phyloP scores from a whole-genome alignment of 371 early-diverging fungal genomes.

The Syncephalastrum monosporum region DNA sequence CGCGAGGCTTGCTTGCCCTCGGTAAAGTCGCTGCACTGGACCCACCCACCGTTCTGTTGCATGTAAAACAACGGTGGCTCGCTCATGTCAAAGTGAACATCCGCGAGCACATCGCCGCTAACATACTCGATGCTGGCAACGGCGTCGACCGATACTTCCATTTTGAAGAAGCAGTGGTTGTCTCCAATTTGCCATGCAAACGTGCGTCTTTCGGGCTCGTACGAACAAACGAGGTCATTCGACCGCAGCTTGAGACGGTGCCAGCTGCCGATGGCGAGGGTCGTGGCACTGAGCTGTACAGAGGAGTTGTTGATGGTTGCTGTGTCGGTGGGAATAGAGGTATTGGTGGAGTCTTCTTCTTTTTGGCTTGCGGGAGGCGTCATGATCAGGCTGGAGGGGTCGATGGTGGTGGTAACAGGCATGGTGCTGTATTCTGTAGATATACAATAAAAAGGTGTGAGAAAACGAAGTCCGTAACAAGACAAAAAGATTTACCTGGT shows the following conservation, averaged over 20 bases:
- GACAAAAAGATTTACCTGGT: slow-evolving; percentile 8
- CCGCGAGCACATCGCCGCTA: slow-evolving; percentile 44
- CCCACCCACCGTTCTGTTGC: slow-evolving; percentile 51
- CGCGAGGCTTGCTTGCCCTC: slow-evolving; percentile 70
- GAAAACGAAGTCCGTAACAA: background rate
- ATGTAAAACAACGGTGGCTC: slow-evolving; percentile 68
- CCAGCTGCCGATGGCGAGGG: slow-evolving; percentile 77
- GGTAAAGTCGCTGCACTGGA: slow-evolving; percentile 77
- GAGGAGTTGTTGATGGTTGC: background rate
- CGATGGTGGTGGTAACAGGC: slow-evolving; percentile 23
- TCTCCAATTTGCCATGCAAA: slow-evolving; percentile 76
- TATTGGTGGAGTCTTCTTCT: no score
- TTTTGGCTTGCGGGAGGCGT: slow-evolving; percentile 6
- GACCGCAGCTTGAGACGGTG: slow-evolving; percentile 62
- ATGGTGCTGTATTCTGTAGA: no score
- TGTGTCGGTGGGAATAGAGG: background rate
- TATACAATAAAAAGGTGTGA: no score
- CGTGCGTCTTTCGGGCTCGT: slow-evolving; percentile 46
- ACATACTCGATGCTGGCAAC: slow-evolving; percentile 60
- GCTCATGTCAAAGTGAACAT: slow-evolving; percentile 61
- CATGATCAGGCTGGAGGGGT: slow-evolving; percentile 24
- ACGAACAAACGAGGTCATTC: slow-evolving; percentile 67
- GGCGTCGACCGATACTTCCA: slow-evolving; percentile 62
- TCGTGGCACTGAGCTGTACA: slow-evolving; percentile 49
- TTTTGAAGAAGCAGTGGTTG: slow-evolving; percentile 64